Evolutionary conservation across 169 alveolate genomes (phyloP), one percentile per base, ranked within the genome.

Genomic region (Eimeria sp.): DNA sequence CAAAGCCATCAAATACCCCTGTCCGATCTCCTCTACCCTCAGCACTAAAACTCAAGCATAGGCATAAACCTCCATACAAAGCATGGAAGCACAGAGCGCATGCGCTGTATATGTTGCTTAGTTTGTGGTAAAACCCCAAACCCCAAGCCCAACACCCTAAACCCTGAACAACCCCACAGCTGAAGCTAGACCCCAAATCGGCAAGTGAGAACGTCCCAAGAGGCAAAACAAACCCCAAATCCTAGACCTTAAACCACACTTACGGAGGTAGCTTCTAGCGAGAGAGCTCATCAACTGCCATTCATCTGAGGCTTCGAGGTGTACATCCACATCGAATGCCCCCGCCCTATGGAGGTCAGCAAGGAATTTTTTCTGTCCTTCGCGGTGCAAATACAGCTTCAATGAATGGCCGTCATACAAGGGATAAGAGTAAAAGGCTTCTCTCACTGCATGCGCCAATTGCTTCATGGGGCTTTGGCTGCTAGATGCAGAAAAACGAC

Each of bases 211-310:
- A 34, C 40, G 40, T 34, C 40, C 40, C 40, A 34, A 34, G 40
- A 34, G 2, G 40, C 40, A 34, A 34, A 34, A 49, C 1, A 70
- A 70, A 70, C 80, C 80, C 80, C 27, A 70, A 70, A 70, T 72
- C 90, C 90, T 82, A 82, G 51, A 51, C 90, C 72, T 73, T 51
- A 82, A 20, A 47, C 73, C 90, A 61, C n/a, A 18, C 90, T 45
- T 78, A 82, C 90, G 90, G 14, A 82, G 43, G 72, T 82, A 82
- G 65, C 54, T 51, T 14, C 22, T 70, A 10, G 72, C 43, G 34
- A 49, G 72, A 5, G 90, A 3, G 30, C 51, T 5, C 65, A 82
- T 82, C 54, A 0, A 82, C 11, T 30, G 25, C 90, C 90, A 82
- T 25, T 82, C 40, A 3, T 47, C 25, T 5, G 16, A 5, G 4